These are phyloP conservation scores for Solanum peruvianum DNA, from an alignment of 257 asterid genomes.

Conservation along the genomic window DNA sequence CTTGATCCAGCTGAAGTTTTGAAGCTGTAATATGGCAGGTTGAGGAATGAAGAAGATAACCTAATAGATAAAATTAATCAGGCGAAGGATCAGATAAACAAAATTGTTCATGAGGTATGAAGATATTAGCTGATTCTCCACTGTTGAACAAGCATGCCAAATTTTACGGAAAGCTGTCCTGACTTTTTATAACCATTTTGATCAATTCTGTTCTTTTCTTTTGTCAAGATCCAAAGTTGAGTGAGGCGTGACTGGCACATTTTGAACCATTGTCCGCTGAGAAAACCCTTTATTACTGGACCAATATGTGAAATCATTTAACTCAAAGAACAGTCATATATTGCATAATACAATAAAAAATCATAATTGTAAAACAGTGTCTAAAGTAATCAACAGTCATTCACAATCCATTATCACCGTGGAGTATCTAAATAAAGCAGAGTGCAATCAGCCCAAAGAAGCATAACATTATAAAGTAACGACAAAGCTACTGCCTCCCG, in stretches of 20 bases:
- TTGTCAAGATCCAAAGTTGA: neutral
- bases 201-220: neutral
- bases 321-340: neutral
- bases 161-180: neutral
- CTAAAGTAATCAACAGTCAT: neutral
- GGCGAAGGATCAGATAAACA: conserved; percentile 32
- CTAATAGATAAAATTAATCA: conserved; percentile 13
- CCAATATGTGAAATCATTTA: neutral
- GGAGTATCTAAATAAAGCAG: neutral
- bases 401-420: neutral
- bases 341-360: neutral
- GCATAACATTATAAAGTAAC: neutral
- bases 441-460: neutral
- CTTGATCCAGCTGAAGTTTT: conserved; percentile 15
- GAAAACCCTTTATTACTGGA: neutral
- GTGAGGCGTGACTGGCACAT: neutral
- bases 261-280: neutral
- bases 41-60: conserved; percentile 56
- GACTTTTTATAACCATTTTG: neutral
- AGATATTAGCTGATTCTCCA: neutral
- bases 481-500: neutral
- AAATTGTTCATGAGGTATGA: conserved; percentile 40
- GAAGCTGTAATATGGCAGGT: conserved; percentile 25
- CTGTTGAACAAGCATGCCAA: neutral
- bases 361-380: neutral